Base-by-base conservation (phyloP, 345 rosid species). In the Gossypium bickii region DNA sequence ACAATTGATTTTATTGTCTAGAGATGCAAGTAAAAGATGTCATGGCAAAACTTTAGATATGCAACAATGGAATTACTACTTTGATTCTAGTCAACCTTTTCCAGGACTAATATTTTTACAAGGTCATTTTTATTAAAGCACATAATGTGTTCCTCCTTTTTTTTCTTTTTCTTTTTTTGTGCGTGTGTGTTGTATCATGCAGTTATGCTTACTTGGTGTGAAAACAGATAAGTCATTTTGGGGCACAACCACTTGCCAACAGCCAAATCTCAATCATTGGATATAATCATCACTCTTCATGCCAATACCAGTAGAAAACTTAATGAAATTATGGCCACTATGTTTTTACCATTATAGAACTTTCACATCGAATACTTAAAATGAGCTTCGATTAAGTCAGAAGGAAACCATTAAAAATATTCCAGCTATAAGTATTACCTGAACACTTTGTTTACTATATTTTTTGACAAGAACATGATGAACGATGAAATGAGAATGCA, bases 281-380 rank as follows among this genome's bases (percentile, higher is more conserved):
- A 66, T 63, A 43, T 16, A 63, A 38, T 63, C 52, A 44, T 27
- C 61, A 53, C 27, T 53, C 59, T 25, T 49, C 61, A 70, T 52
- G 29, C 9, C 16, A 25, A 16, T 25, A 4, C 25, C 73, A 70
- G n/a, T 10, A 10, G 11, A 70, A 20, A 67, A 67, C n/a, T 24
- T 45, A 41, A 24, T 15, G 18, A 48, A 25, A 48, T 24, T 24
- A 47, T 7, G 4, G 20, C 25, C 52, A 12, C 58, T n/a, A 27
- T 65, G 25, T 44, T 43, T 65, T 48, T 48, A 15, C 43, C 72
- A 48, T 48, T 9, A 25, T 9, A 25, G 57, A 25, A 68, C 43
- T 9, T 49, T 68, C 71, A 53, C 27, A 70, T 29, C 47, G 11
- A 51, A 29, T 69, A 29, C 60, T 69, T 55, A 17, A 51, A 69